Conservation (phyloP, 805 yeast genomes). For the Wickerhamiella parazyma region DNA sequence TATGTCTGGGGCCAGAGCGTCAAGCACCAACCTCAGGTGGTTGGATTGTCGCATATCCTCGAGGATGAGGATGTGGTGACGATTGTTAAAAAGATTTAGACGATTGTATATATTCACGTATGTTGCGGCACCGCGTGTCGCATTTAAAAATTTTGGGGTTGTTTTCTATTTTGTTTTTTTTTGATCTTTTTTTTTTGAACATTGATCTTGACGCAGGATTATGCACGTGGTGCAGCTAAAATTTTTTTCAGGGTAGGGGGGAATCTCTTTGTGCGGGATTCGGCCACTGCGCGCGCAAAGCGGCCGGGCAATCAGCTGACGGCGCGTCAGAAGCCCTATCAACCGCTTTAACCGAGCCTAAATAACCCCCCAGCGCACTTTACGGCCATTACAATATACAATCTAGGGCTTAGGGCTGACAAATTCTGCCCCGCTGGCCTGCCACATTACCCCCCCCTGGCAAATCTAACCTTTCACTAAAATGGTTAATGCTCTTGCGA, state of each 20-base stretch:
- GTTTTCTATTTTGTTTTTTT: background rate
- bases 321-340: no score
- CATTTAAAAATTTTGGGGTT: background rate
- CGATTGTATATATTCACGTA: background rate
- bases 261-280: no score
- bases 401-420: conserved; percentile 11
- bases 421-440: background rate
- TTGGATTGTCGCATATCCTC: conserved; percentile 69
- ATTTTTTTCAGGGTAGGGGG: conserved; percentile 9
- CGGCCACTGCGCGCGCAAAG: no score
- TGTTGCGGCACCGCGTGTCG: background rate
- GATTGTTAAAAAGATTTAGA: conserved; percentile 49
- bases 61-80: conserved; percentile 98
- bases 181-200: background rate
- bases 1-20: conserved; percentile 81
- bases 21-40: conserved; percentile 95
- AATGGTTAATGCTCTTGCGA: conserved; percentile 25
- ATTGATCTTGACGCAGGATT: background rate
- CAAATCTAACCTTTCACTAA: conserved; percentile 1
- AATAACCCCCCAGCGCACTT: background rate
- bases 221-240: conserved; percentile 1
- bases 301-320: no score
- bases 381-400: background rate
- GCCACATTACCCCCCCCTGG: background rate
- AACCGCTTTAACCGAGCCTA: no score